phyloP scores from a whole-genome alignment of 768 basidiomycete genomes.

The Harrya chromipes region DNA sequence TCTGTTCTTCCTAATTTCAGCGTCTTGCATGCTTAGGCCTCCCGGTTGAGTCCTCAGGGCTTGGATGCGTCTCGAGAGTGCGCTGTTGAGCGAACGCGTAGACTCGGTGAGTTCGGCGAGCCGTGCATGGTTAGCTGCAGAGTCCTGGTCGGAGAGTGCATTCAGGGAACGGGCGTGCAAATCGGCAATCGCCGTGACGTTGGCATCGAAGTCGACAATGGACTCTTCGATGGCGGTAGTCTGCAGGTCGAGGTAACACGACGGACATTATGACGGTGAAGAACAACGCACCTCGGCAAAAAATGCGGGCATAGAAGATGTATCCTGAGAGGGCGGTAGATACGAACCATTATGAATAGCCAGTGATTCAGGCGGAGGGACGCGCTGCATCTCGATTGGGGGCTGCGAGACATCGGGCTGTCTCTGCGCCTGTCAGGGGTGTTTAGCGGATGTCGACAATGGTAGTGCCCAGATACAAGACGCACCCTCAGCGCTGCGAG shows the following conservation, averaged over 20 bases:
- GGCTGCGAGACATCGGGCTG: slow-evolving; percentile 30
- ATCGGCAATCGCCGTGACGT: slow-evolving; percentile 45
- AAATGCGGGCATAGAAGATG: slow-evolving; percentile 31
- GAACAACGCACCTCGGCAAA: slow-evolving; percentile 29
- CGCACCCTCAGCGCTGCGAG: slow-evolving; percentile 80
- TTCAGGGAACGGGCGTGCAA: slow-evolving; percentile 50
- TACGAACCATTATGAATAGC: slow-evolving; percentile 3
- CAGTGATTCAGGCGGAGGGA: slow-evolving; percentile 8
- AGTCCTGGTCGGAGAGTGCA: slow-evolving; percentile 44
- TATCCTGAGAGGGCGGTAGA: slow-evolving; percentile 8
- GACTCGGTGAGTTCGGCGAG: slow-evolving; percentile 59
- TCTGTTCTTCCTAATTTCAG: slow-evolving; percentile 42
- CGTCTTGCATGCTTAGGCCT: slow-evolving; percentile 37
- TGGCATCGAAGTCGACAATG: slow-evolving; percentile 42
- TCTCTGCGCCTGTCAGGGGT: slow-evolving; percentile 52
- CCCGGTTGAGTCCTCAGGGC: slow-evolving; percentile 43
- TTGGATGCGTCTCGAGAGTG: slow-evolving; percentile 59
- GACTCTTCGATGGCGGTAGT: slow-evolving; percentile 49
- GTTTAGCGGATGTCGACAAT: slow-evolving; percentile 37
- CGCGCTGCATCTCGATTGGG: slow-evolving; percentile 27
- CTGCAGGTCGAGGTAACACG: slow-evolving; percentile 24
- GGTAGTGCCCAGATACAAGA: slow-evolving; percentile 37
- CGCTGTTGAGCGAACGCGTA: slow-evolving; percentile 55
- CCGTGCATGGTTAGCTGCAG: slow-evolving; percentile 39
- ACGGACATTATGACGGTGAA: not conserved